Evolutionary conservation across 306 rosid genomes (phyloP).

Genomic region (Dicorynia guianensis): DNA sequence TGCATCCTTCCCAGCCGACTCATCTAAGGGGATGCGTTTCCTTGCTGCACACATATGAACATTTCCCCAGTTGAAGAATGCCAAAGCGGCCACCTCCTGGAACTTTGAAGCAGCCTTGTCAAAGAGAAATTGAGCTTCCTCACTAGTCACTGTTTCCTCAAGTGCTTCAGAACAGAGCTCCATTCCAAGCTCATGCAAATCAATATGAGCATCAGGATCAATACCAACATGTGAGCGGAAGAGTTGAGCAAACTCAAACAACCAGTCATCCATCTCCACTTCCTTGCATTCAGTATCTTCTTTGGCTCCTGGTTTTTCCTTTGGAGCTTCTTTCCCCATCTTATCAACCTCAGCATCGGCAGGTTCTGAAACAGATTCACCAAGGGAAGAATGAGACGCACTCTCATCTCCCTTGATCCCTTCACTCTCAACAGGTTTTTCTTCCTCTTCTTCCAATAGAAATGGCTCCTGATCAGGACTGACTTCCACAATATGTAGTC

Average conservation of each 20-base stretch:
- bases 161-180: conserved; percentile 99
- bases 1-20: conserved; percentile 77
- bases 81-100: conserved; percentile 98
- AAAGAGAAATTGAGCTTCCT: conserved; percentile 90
- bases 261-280: conserved; percentile 98
- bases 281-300: conserved; percentile 88
- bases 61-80: conserved; percentile 97
- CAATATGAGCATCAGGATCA: conserved; percentile 95
- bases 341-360: conserved; percentile 60
- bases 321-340: conserved; percentile 64
- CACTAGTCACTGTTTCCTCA: conserved; percentile 94
- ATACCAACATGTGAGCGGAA: conserved; percentile 96
- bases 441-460: conserved; percentile 90
- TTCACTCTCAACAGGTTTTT: conserved; percentile 68
- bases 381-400: conserved; percentile 70
- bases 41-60: conserved; percentile 98
- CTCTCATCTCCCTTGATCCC: conserved; percentile 75
- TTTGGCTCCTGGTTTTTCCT: conserved; percentile 59
- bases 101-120: conserved; percentile 95
- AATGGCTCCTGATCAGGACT: conserved; percentile 90
- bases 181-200: conserved; percentile 98
- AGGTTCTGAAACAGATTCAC: conserved; percentile 67
- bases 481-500: conserved; percentile 91
- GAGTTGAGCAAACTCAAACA: conserved; percentile 96
- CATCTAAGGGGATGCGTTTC: conserved; percentile 92